phyloP scores from a whole-genome alignment of 352 stramenopile species.

The Phytophthora pinifolia region DNA sequence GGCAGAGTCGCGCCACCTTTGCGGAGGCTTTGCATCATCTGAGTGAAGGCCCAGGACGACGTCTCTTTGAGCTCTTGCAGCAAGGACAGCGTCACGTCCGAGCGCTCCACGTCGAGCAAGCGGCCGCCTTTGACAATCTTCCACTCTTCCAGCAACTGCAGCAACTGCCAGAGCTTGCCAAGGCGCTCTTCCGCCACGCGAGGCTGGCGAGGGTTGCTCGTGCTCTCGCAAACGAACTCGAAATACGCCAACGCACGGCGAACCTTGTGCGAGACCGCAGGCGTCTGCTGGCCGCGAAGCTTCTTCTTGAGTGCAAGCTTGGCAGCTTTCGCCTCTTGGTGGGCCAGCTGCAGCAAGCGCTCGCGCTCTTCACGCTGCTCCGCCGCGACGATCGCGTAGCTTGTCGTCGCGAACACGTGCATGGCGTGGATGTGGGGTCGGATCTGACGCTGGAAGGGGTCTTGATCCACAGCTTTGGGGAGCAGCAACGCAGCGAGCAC shows the following conservation, averaged over 20 bases:
- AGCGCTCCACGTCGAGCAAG: constrained; percentile 63
- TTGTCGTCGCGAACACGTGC: constrained; percentile 43
- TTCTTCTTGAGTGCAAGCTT: constrained; percentile 48
- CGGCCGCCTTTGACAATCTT: constrained; percentile 71
- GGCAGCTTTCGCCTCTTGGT: constrained; percentile 53
- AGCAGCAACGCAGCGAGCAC: constrained; percentile 37
- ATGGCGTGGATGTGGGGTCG: constrained; percentile 57
- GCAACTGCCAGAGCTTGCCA: constrained; percentile 73
- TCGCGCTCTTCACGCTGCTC: constrained; percentile 60
- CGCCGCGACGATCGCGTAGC: constrained; percentile 39
- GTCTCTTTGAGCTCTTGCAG: constrained; percentile 57
- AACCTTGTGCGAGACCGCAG: constrained; percentile 52
- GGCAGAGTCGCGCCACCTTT: constrained; percentile 37
- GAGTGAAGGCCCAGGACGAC: constrained; percentile 46
- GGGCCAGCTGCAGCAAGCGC: constrained; percentile 42
- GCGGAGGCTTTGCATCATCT: constrained; percentile 39
- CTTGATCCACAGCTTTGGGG: constrained; percentile 43
- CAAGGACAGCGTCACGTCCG: constrained; percentile 43
- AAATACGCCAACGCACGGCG: constrained; percentile 61
- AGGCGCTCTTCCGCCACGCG: constrained; percentile 48
- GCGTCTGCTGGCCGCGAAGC: constrained; percentile 27
- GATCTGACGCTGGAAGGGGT: constrained; percentile 60
- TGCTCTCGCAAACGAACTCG: constrained; percentile 56
- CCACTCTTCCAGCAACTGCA: constrained; percentile 73
- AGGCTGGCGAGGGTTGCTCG: constrained; percentile 33